Evolutionary conservation across 768 basidiomycete genomes (phyloP).

Genomic region (Astraeus odoratus): DNA sequence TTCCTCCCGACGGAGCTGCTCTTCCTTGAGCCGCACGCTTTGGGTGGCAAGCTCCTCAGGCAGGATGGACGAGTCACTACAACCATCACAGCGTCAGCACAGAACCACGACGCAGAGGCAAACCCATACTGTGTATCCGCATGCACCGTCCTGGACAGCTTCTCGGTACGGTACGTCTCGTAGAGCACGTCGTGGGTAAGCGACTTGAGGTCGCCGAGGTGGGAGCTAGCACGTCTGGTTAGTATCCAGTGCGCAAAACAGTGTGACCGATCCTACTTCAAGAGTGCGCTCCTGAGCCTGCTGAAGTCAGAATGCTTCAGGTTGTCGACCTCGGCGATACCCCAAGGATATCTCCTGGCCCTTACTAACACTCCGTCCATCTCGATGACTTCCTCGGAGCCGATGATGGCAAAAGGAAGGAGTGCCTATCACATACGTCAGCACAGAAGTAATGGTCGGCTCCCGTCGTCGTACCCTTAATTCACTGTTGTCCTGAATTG

Average conservation of each 20-base stretch:
- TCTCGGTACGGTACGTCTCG: conserved; percentile 97
- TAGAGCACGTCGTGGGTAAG: conserved; percentile 91
- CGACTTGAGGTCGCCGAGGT: conserved; percentile 90
- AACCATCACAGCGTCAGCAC: conserved; percentile 18
- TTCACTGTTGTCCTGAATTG: conserved; percentile 95
- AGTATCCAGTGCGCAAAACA: conserved; percentile 4
- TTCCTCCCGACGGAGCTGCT: conserved; percentile 94
- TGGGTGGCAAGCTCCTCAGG: conserved; percentile 97
- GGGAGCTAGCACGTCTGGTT: conserved; percentile 51
- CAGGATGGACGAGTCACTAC: conserved; percentile 80
- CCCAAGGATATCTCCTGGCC: conserved; percentile 97
- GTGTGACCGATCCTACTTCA: conserved; percentile 52
- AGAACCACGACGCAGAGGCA: background rate
- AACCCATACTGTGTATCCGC: conserved; percentile 58
- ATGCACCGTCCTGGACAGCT: conserved; percentile 85
- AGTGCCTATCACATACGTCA: conserved; percentile 48
- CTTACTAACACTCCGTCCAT: conserved; percentile 87
- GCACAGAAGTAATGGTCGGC: conserved; percentile 3
- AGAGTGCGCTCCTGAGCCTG: conserved; percentile 81
- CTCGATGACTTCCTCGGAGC: conserved; percentile 95
- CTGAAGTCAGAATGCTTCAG: conserved; percentile 99
- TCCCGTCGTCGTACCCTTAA: conserved; percentile 55
- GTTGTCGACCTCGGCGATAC: conserved; percentile 97
- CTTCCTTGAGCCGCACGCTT: conserved; percentile 96
- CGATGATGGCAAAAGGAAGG: conserved; percentile 95